Evolutionary conservation across 768 basidiomycete species (phyloP), one percentile per base, ranked within the genome.

Genomic region (Agrocybe pediades): DNA sequence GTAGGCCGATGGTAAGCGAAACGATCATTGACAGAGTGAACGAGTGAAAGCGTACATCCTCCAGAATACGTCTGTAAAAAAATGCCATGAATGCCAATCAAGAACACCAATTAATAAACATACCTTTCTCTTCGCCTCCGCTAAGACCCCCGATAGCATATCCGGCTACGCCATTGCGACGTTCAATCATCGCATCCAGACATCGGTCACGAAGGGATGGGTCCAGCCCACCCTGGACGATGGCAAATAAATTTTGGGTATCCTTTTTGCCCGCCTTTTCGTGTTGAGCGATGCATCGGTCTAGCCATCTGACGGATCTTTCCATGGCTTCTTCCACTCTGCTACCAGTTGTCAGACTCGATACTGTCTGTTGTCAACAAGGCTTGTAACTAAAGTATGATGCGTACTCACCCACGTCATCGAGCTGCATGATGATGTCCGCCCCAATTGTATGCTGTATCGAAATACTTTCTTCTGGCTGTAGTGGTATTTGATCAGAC

Each of bases 401-500:
- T 41, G 1, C 41, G 23, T 24, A 73, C 86, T 67, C 62, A 88
- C 91, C 91, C 46, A 95, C 92, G 69, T 95, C 92, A 67, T 95
- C 92, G 16, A 94, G 79, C 66, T 92, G 93, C 94, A 96, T 95
- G 56, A 96, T 92, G 55, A 96, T 96, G 66, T 96, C 93, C 23
- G 87, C 90, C 5, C 93, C 92, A 40, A 96, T 94, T 7, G 87
- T 78, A 64, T 96, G 94, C 65, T 96, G 92, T 62, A 93, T 89
- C 15, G 85, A 84, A 39, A 95, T 94, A 62, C 90, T 92, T 74
- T 94, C 89, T 71, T 96, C 93, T 27, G 94, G 93, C 88, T 93
- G 44, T 11, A 30, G n/a, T 52, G 23, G 26, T 41, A 44, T 57
- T 24, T 60, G 50, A 24, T 26, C 49, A 23, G 21, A 25, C 47